Base-by-base conservation (phyloP, 2,329 filamentous ascomycete species). In the Calcarisporium arbuscula region DNA sequence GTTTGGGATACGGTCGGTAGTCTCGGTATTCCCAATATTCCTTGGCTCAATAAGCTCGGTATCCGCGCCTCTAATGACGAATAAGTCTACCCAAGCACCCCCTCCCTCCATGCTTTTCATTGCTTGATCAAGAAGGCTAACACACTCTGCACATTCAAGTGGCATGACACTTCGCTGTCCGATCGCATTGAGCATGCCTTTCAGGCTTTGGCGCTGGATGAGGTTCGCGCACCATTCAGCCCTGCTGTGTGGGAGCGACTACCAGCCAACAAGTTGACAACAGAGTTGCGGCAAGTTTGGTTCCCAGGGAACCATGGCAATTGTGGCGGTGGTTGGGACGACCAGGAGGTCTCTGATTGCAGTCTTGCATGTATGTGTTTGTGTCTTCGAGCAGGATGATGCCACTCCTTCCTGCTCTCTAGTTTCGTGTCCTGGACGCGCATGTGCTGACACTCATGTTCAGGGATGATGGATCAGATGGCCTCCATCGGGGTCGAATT, bases 261-360 rank as follows among this genome's bases (percentile, higher is more conserved):
- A 8, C 53, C 54, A 1, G 50, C 56, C 18, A 58, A 63, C 19
- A 54, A 51, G 22, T 47, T 55, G 11, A 57, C 52, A 16, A 67
- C 65, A 2, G 60, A 72, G 39, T 54, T 72, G 28, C 59, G 66
- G 19, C 68, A 72, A 41, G 66, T 70, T 10, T 81, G 77, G 77
- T 87, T 88, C 48, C 77, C 82, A 0, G 82, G 82, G 6, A 75
- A 72, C 32, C 83, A 88, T 50, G 76, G 68, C 9, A 82, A 85
- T 46, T 75, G 83, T 30, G 82, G 82, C 5, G 82, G 82, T 20
- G 81, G 82, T 3, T 82, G 74, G 74, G 51, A 57, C 5, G 69
- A 74, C 30, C 62, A 71, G 40, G 66, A 65, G 28, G 57, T 64
- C 15, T 52, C 62, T 4, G 60, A 65, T 34, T 52, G 56, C 12